Conservation (phyloP, 2,329 filamentous ascomycete species). For the Arthrobotrys pseudoclavata region DNA sequence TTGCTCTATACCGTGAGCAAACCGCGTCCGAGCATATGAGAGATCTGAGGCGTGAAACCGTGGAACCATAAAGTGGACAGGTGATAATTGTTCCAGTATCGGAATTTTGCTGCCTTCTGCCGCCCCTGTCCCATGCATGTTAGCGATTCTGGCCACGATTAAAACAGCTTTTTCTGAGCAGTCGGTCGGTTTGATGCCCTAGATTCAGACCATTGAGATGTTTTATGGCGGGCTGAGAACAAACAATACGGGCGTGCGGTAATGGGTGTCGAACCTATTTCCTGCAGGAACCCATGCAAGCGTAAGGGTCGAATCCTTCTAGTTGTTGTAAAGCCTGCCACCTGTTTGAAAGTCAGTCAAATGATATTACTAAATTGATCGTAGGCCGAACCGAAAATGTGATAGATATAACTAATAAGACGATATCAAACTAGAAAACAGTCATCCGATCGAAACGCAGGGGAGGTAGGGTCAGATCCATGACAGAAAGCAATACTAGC, state of each 20-base stretch:
- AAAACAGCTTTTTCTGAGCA: neutral
- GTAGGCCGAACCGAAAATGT: neutral
- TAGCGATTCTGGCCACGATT: constrained; percentile 13
- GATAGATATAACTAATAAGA: too few species aligned
- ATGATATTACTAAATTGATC: neutral
- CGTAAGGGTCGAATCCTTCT: neutral
- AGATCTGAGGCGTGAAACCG: neutral
- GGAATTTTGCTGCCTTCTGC: constrained; percentile 12
- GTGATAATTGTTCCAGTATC: constrained; percentile 24
- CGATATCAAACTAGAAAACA: neutral
- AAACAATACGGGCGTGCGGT: neutral
- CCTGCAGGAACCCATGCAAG: constrained; percentile 15
- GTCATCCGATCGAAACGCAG: neutral
- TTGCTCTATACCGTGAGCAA: neutral
- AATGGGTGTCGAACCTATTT: neutral
- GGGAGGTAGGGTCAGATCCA: neutral
- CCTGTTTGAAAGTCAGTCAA: constrained; percentile 1
- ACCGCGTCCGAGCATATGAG: constrained; percentile 4
- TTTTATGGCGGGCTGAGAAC: neutral
- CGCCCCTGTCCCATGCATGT: constrained; percentile 13
- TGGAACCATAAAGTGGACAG: constrained; percentile 11
- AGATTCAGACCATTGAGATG: neutral
- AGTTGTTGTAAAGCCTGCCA: neutral
- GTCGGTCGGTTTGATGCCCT: neutral
- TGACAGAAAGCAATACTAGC: neutral